Conservation (phyloP, 345 rosid species). For the Lenwebbia sp. region DNA sequence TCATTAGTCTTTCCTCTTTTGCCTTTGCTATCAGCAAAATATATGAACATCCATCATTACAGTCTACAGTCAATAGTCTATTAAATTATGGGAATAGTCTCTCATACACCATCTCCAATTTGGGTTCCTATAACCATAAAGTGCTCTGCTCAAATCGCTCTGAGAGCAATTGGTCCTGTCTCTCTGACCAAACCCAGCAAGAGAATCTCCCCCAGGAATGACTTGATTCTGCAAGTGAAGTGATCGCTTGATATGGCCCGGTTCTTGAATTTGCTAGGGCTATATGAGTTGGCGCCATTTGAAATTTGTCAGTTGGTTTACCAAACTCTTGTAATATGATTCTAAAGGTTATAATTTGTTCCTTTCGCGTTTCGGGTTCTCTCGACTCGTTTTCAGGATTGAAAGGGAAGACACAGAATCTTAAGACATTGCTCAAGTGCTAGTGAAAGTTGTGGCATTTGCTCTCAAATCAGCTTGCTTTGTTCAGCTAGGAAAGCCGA, state of each 20-base stretch:
- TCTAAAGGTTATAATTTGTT: neutral
- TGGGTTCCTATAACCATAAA: neutral
- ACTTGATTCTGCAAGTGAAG: neutral
- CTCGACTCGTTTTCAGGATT: neutral
- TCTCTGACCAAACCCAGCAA: neutral
- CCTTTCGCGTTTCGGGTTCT: neutral
- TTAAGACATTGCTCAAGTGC: neutral
- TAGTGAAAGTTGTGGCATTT: constrained; percentile 15
- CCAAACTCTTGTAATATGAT: neutral
- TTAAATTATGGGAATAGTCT: neutral
- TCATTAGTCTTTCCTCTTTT: neutral
- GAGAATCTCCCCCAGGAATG: neutral
- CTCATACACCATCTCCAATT: neutral
- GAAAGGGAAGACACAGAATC: neutral
- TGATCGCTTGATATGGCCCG: neutral
- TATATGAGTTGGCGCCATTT: neutral
- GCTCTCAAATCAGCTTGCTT: constrained; percentile 12
- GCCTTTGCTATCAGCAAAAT: neutral
- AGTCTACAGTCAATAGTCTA: neutral
- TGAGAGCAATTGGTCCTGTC: neutral
- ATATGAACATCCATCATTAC: neutral
- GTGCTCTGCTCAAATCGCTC: neutral
- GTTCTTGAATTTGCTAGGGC: neutral
- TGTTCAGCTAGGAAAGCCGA: constrained; percentile 19
- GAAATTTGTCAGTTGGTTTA: neutral